Base-by-base conservation (phyloP, 495 filamentous ascomycete species). In the Tirmania nivea region DNA sequence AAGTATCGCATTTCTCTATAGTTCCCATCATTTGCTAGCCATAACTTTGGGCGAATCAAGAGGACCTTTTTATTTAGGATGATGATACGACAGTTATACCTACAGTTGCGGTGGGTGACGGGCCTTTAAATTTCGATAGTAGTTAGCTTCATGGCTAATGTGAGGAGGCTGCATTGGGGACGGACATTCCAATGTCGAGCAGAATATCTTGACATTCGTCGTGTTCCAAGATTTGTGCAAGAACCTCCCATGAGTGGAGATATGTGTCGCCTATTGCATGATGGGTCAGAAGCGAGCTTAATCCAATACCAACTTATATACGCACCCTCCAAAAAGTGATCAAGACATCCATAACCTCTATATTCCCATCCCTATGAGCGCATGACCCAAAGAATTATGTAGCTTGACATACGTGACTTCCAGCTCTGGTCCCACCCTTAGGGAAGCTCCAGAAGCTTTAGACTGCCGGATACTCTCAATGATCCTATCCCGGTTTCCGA, bases 41-140 rank as follows among this genome's bases (percentile, higher is more conserved):
- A 85, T 64, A 89, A 72, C 67, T 94, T 94, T 0, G 86, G 87
- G 16, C 86, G 72, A 54, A 94, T 84, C 45, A 84, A 68, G 42
- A 84, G 64, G 31, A 88, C 80, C 67, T 78, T 77, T 25, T 73
- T 69, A 58, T 86, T 76, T 55, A 78, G 72, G 60, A 69, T 71
- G 52, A 90, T 77, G 17, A 84, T 71, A 3, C 86, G 72, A 59
- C 78, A 82, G 59, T 94, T 93, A 66, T 80, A 90, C 51, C 76
- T 69, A 37, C 75, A 65, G 55, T 81, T 83, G 21, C 79, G 67
- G 65, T 89, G 84, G 34, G 69, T 67, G 16, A 83, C 69, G 10
- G 64, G 60, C 63, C 62, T 61, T n/a, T 8, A 52, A 34, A 52
- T 19, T 19, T 50, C 34, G 35, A 49, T 31, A 12, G 11, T 52